Conservation (phyloP, 805 yeast species). For the Saccharomyces cerevisiae region DNA sequence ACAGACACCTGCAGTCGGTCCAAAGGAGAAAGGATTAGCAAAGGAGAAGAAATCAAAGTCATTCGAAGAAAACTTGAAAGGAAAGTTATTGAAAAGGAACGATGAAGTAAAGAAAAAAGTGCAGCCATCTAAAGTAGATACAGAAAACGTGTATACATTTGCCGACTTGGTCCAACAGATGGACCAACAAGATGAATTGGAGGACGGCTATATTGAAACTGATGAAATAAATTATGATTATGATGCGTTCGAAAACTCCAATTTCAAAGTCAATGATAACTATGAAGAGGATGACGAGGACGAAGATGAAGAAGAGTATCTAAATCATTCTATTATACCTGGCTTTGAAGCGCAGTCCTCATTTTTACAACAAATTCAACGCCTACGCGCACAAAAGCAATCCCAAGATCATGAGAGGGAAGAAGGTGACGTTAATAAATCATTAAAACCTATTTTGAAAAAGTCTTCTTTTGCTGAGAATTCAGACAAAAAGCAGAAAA, state of each 20-base stretch:
- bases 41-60: slow-evolving; percentile 11
- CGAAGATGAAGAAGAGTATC: slow-evolving; percentile 16
- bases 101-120: neutral
- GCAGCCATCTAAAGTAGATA: slow-evolving; percentile 11
- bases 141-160: slow-evolving; percentile 26
- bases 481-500: slow-evolving; percentile 7
- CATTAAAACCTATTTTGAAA: slow-evolving; percentile 14
- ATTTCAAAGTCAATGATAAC: slow-evolving; percentile 1
- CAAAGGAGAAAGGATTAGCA: slow-evolving; percentile 1
- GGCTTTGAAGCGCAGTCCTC: slow-evolving; percentile 18
- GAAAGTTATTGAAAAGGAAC: slow-evolving; percentile 57
- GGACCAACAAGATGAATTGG: slow-evolving; percentile 25
- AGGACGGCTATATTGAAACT: slow-evolving; percentile 17
- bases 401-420: neutral
- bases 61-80: slow-evolving; percentile 25
- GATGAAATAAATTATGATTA: slow-evolving; percentile 20
- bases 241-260: slow-evolving; percentile 9
- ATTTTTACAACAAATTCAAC: slow-evolving; percentile 22
- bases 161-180: slow-evolving; percentile 27
- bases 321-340: slow-evolving; percentile 17
- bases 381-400: slow-evolving; percentile 11
- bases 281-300: slow-evolving; percentile 9
- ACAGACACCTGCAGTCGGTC: neutral
- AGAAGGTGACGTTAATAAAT: neutral
- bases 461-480: neutral